phyloP scores from a whole-genome alignment of 768 basidiomycete species.

The Leccinellum luteum region DNA sequence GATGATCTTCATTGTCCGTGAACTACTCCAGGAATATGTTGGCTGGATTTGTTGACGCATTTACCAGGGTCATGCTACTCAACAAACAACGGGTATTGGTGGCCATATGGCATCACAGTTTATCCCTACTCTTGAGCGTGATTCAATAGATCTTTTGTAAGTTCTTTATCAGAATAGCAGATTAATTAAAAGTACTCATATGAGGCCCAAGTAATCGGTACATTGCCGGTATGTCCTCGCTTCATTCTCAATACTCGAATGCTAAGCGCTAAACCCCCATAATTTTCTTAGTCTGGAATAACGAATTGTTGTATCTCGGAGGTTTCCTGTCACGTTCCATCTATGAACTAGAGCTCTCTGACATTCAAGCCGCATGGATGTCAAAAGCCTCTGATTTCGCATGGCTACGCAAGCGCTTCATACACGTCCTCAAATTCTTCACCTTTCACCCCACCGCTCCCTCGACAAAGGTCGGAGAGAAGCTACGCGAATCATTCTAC shows the following conservation, averaged over 20 bases:
- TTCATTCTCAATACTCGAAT: background rate
- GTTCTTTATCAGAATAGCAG: background rate
- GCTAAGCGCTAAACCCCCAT: background rate
- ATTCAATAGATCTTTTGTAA: background rate
- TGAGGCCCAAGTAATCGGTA: background rate
- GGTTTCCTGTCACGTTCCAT: background rate
- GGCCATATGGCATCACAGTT: background rate
- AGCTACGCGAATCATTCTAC: slow-evolving; percentile 81
- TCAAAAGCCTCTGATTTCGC: background rate
- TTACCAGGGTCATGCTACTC: background rate
- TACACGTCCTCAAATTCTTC: slow-evolving; percentile 13
- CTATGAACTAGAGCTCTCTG: background rate
- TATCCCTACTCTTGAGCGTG: background rate
- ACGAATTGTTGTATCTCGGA: background rate
- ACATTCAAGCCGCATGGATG: background rate
- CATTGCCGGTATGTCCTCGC: background rate
- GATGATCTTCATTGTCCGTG: slow-evolving; percentile 75
- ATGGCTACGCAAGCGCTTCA: background rate
- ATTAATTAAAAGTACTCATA: background rate
- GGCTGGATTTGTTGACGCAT: background rate
- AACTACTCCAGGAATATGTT: too few relatives aligned
- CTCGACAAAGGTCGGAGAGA: slow-evolving; percentile 56
- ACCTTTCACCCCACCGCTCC: slow-evolving; percentile 49
- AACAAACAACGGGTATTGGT: background rate
- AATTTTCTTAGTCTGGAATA: background rate